Conservation (phyloP, 2,329 filamentous ascomycete genomes). For the Zasmidium citrigriseum region DNA sequence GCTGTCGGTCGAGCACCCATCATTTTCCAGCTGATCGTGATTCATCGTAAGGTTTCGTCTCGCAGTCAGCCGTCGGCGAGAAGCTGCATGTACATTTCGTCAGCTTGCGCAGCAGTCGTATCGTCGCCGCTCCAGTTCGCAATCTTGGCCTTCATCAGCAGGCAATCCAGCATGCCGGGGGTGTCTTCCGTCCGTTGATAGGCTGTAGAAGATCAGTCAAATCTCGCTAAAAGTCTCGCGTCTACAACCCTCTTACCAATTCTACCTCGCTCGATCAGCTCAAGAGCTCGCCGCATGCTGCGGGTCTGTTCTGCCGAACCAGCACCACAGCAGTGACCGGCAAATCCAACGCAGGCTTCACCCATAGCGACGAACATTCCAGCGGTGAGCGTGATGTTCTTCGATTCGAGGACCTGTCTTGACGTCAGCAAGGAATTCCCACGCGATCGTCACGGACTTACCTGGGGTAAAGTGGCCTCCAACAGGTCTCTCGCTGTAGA, state of each 20-base stretch:
- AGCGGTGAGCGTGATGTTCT: slow-evolving; percentile 63
- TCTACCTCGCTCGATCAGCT: slow-evolving; percentile 31
- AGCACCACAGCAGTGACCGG: slow-evolving; percentile 53
- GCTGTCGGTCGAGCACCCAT: no score
- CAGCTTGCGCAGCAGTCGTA: slow-evolving; percentile 19
- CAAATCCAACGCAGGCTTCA: slow-evolving; percentile 77
- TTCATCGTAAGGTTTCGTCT: no score
- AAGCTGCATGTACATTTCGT: slow-evolving; percentile 27
- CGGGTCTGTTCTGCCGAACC: slow-evolving; percentile 27
- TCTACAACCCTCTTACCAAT: slow-evolving; percentile 37
- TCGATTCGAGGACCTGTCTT: slow-evolving; percentile 71
- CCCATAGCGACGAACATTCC: slow-evolving; percentile 69
- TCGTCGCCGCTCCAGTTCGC: slow-evolving; percentile 69
- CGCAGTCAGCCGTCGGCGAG: slow-evolving; percentile 3
- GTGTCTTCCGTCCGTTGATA: slow-evolving; percentile 69
- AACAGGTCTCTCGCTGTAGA: slow-evolving; percentile 65
- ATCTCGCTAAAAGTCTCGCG: slow-evolving; percentile 8
- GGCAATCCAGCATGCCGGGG: slow-evolving; percentile 72
- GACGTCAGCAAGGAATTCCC: slow-evolving; percentile 49
- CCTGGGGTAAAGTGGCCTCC: slow-evolving; percentile 70
- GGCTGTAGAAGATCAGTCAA: slow-evolving; percentile 36
- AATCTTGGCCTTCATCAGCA: slow-evolving; percentile 79
- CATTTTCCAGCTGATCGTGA: no score
- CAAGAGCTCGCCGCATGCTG: slow-evolving; percentile 29
- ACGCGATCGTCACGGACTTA: slow-evolving; percentile 36